Conservation (phyloP, 371 early-diverging fungal genomes). For the Homolaphlyctis polyrhiza region DNA sequence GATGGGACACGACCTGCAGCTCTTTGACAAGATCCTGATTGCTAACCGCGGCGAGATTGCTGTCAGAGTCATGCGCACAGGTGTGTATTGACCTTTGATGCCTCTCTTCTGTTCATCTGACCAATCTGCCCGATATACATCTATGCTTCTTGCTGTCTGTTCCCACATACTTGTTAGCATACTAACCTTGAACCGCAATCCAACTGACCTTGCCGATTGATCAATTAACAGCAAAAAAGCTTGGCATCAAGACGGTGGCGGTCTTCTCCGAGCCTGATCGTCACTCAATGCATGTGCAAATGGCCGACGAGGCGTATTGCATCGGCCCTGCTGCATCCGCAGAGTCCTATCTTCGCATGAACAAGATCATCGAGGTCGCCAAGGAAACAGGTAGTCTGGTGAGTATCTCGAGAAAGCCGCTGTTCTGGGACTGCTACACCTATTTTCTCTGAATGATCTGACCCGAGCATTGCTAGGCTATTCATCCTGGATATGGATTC, state of each 20-base stretch:
- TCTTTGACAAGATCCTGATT: conserved; percentile 89
- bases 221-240: conserved; percentile 26
- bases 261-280: conserved; percentile 91
- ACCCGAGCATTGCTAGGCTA: conserved; percentile 46
- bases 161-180: too few species aligned
- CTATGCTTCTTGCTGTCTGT: too few species aligned
- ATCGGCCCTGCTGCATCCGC: conserved; percentile 84
- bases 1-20: too few species aligned
- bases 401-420: conserved; percentile 4
- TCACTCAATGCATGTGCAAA: conserved; percentile 70
- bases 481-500: conserved; percentile 93
- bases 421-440: not conserved
- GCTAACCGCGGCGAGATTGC: conserved; percentile 98
- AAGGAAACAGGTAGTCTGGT: conserved; percentile 73
- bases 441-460: not conserved
- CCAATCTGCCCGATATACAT: too few species aligned
- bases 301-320: conserved; percentile 91
- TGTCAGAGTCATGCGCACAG: conserved; percentile 83
- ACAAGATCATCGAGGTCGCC: conserved; percentile 80
- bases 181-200: too few species aligned
- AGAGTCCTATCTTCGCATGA: conserved; percentile 77
- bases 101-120: not conserved
- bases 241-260: conserved; percentile 83
- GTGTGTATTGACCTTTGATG: conserved; percentile 64
- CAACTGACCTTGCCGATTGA: conserved; percentile 12